Evolutionary conservation across 208 protist species (phyloP).

Genomic region (Leishmania mexicana): DNA sequence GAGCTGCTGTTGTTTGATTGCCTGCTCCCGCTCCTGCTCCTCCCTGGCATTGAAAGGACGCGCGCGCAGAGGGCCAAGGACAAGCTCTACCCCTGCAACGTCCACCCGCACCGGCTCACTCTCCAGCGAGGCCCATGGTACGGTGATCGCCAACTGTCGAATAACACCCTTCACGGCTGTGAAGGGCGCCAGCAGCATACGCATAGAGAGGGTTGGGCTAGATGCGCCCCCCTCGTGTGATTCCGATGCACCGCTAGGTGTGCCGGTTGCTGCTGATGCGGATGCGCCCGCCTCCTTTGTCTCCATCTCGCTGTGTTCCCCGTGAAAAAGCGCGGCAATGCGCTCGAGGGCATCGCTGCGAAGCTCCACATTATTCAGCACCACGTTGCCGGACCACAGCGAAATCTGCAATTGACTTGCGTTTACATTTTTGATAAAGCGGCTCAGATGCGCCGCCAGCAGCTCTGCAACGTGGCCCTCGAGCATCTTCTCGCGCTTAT

Average conservation of each 20-base stretch:
- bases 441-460: slow-evolving; percentile 61
- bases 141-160: slow-evolving; percentile 49
- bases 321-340: slow-evolving; percentile 38
- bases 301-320: neutral
- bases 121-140: slow-evolving; percentile 84
- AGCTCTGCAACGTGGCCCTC: slow-evolving; percentile 74
- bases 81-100: slow-evolving; percentile 70
- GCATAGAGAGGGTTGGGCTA: slow-evolving; percentile 22
- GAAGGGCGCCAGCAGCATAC: slow-evolving; percentile 70
- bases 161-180: slow-evolving; percentile 77
- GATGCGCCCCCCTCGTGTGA: neutral
- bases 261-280: neutral
- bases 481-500: slow-evolving; percentile 45
- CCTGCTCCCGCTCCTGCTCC: slow-evolving; percentile 51
- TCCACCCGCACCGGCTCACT: slow-evolving; percentile 65
- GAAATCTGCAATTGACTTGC: slow-evolving; percentile 79
- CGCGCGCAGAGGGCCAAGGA: slow-evolving; percentile 66
- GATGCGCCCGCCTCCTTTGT: neutral
- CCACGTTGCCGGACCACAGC: slow-evolving; percentile 80
- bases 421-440: slow-evolving; percentile 78
- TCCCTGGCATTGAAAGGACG: slow-evolving; percentile 53
- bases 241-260: neutral
- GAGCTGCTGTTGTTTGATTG: slow-evolving; percentile 69
- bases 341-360: slow-evolving; percentile 64
- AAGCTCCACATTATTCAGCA: slow-evolving; percentile 71